Evolutionary conservation across 148 eudicot species (phyloP).

Genomic region (Rhododendron henanense): DNA sequence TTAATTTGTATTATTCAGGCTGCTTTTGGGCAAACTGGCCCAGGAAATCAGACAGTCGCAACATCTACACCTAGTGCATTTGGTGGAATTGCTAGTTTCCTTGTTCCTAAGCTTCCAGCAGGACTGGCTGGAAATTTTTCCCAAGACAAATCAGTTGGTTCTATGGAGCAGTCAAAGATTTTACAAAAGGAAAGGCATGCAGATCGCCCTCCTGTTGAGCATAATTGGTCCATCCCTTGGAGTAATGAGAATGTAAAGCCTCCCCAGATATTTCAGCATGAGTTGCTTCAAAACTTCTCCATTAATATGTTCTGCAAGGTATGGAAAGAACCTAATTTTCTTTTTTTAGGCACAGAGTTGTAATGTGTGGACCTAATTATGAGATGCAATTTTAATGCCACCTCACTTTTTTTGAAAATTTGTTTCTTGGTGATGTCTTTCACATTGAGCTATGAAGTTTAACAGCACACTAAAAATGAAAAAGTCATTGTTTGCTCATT

Average conservation of each 20-base stretch:
- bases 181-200: conserved; percentile 83
- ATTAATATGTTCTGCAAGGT: conserved; percentile 99
- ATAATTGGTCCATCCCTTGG: conserved; percentile 87
- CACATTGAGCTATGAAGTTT: neutral
- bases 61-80: conserved; percentile 70
- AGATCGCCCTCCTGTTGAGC: conserved; percentile 89
- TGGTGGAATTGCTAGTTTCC: conserved; percentile 97
- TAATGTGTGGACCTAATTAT: neutral
- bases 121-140: conserved; percentile 65
- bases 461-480: neutral
- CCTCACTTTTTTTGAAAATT: neutral
- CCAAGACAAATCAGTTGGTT: conserved; percentile 52
- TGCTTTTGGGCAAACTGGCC: conserved; percentile 71
- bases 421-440: neutral
- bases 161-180: conserved; percentile 56
- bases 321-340: neutral
- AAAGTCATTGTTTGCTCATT: neutral
- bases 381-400: neutral
- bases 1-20: conserved; percentile 36
- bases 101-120: conserved; percentile 85
- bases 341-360: neutral
- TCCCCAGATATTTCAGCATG: conserved; percentile 99
- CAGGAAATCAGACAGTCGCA: conserved; percentile 51
- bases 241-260: conserved; percentile 40
- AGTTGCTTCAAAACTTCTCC: conserved; percentile 89